Evolutionary conservation across 2,329 filamentous ascomycete genomes (phyloP).

Genomic region (Diplodia corticola): DNA sequence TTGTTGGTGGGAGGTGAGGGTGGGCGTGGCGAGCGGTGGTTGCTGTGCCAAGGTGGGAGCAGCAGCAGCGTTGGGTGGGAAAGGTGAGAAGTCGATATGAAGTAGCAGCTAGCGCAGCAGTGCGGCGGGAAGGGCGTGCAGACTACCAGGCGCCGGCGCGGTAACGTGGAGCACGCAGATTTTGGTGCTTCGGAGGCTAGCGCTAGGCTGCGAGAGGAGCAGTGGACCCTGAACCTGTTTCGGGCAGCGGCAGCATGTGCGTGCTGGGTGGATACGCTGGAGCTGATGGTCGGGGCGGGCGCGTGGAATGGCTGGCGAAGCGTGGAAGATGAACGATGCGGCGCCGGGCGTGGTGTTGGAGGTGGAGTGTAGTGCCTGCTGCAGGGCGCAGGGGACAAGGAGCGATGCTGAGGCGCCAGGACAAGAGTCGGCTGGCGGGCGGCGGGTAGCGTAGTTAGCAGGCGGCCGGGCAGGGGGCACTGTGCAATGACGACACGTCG

Average conservation of each 20-base stretch:
- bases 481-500: not conserved
- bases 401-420: constrained; percentile 15
- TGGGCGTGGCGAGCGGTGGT: not conserved
- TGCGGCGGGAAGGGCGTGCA: constrained; percentile 17
- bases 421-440: constrained; percentile 11
- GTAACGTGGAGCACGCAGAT: constrained; percentile 20
- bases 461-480: constrained; percentile 1
- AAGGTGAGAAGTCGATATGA: constrained; percentile 19
- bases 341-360: not conserved
- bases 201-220: constrained; percentile 1
- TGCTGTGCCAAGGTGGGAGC: constrained; percentile 19
- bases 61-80: constrained; percentile 5
- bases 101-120: constrained; percentile 20
- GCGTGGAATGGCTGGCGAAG: constrained; percentile 9
- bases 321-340: constrained; percentile 7
- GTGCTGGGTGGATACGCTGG: constrained; percentile 2
- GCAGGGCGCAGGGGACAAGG: constrained; percentile 19
- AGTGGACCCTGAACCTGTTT: constrained; percentile 22
- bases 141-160: constrained; percentile 21
- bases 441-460: not conserved
- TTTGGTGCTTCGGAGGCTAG: constrained; percentile 16
- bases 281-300: not conserved
- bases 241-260: constrained; percentile 20
- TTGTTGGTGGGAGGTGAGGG: not conserved
- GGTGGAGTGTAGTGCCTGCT: constrained; percentile 9